Percentiles rank a stretch among this genome's conserved stretches.
Evolutionary conservation across 768 basidiomycete species (phyloP).

Genomic region (Tylopilus balloui): DNA sequence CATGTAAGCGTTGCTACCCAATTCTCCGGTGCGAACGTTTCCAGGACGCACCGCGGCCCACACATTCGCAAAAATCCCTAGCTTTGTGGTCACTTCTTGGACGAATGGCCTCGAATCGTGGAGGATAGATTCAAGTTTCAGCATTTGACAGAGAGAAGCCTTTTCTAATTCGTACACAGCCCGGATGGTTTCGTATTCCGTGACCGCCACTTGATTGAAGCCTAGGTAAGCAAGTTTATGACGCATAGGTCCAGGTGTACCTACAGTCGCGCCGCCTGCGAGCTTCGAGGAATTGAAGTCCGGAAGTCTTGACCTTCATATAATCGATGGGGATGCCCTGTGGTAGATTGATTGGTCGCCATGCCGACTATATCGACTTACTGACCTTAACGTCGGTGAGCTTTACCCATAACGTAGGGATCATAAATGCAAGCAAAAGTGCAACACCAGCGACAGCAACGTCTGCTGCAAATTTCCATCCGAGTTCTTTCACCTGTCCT

Average conservation of each 20-base stretch:
- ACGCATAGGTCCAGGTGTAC: background rate
- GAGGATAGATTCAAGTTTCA: conserved; percentile 10
- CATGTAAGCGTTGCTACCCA: background rate
- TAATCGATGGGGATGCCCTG: conserved; percentile 9
- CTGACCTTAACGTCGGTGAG: conserved; percentile 7
- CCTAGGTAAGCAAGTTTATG: background rate
- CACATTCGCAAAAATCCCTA: conserved; percentile 18
- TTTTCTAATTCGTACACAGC: conserved; percentile 12
- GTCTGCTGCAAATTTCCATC: conserved; percentile 15
- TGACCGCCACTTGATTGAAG: conserved; percentile 7
- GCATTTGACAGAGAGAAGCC: conserved; percentile 14
- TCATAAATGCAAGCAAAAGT: conserved; percentile 12
- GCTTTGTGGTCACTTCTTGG: conserved; percentile 16
- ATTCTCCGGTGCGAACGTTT: background rate
- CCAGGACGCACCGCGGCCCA: conserved; percentile 18
- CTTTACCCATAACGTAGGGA: conserved; percentile 9
- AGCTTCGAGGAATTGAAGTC: conserved; percentile 7
- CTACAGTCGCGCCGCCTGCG: conserved; percentile 6
- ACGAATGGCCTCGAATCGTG: conserved; percentile 12
- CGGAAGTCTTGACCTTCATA: conserved; percentile 1
- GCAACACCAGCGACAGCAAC: conserved; percentile 13
- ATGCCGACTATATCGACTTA: background rate
- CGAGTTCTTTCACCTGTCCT: conserved; percentile 16
- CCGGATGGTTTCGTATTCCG: conserved; percentile 5
- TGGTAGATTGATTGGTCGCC: background rate